Evolutionary conservation across 2,329 filamentous ascomycete genomes (phyloP).

Genomic region (Thelonectria rubi): DNA sequence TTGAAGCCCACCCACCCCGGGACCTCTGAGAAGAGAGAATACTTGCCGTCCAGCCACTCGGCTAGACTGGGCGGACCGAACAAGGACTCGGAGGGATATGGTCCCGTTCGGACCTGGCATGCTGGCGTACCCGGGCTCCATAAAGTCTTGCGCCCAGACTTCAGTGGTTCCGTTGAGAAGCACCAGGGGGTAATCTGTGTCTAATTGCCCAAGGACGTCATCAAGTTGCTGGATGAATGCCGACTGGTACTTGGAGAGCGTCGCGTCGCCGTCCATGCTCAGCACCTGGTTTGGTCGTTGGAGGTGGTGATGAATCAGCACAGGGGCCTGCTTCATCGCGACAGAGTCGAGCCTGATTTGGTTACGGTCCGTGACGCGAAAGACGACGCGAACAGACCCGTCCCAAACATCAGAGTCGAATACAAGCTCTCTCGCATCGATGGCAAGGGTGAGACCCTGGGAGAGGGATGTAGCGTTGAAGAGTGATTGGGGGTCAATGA

Average conservation of each 20-base stretch:
- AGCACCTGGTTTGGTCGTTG: constrained; percentile 42
- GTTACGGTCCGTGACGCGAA: constrained; percentile 42
- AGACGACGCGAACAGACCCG: constrained; percentile 41
- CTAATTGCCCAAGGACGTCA: constrained; percentile 5
- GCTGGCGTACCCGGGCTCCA: constrained; percentile 51
- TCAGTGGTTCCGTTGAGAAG: constrained; percentile 33
- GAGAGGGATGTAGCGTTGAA: constrained; percentile 44
- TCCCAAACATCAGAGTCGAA: constrained; percentile 39
- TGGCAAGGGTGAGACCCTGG: constrained; percentile 44
- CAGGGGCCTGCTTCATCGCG: constrained; percentile 46
- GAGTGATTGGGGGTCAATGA: constrained; percentile 34
- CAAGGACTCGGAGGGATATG: constrained; percentile 44
- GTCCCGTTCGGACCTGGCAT: constrained; percentile 50
- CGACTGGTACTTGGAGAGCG: not conserved
- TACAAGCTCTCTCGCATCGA: constrained; percentile 47
- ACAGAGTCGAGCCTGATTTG: constrained; percentile 39
- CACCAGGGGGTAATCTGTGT: constrained; percentile 6
- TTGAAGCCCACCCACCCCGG: constrained; percentile 46
- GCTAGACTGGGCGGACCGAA: constrained; percentile 42
- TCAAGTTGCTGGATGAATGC: constrained; percentile 4
- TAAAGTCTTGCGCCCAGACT: constrained; percentile 52
- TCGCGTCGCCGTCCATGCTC: not conserved
- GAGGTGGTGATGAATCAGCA: constrained; percentile 49
- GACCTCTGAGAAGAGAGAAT: constrained; percentile 44
- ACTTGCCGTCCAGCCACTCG: constrained; percentile 45